Conservation (phyloP, 169 alveolate genomes). For the Plasmodium gaboni region DNA sequence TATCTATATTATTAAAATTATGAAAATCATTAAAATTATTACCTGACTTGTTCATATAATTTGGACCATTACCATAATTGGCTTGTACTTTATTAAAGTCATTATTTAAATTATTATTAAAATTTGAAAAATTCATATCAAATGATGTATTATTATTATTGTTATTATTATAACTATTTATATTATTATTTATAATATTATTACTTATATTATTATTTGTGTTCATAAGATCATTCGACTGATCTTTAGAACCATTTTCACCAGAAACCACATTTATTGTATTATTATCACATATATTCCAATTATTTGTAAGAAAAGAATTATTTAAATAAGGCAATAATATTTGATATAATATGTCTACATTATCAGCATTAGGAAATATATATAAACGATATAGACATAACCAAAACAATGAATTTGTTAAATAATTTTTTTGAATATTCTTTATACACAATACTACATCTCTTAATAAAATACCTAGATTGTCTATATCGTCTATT, state of each 20-base stretch:
- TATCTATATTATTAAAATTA: background rate
- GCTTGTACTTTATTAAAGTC: background rate
- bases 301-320: constrained; percentile 82
- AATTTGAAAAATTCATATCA: constrained; percentile 44
- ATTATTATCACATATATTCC: constrained; percentile 79
- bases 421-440: constrained; percentile 80
- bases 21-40: background rate
- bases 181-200: constrained; percentile 57
- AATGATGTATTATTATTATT: constrained; percentile 18
- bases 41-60: background rate
- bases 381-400: constrained; percentile 85
- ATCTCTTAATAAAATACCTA: constrained; percentile 84
- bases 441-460: constrained; percentile 83
- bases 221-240: background rate
- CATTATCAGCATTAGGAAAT: constrained; percentile 84
- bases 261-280: constrained; percentile 39
- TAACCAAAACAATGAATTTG: constrained; percentile 89
- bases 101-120: constrained; percentile 1
- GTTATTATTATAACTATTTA: constrained; percentile 59
- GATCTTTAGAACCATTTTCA: constrained; percentile 9
- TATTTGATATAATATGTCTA: constrained; percentile 86
- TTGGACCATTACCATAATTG: no score
- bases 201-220: background rate
- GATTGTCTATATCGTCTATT: constrained; percentile 78
- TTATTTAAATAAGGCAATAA: constrained; percentile 87